Conservation (phyloP, 768 basidiomycete genomes). For the Rhodosporidiobolus sp. region DNA sequence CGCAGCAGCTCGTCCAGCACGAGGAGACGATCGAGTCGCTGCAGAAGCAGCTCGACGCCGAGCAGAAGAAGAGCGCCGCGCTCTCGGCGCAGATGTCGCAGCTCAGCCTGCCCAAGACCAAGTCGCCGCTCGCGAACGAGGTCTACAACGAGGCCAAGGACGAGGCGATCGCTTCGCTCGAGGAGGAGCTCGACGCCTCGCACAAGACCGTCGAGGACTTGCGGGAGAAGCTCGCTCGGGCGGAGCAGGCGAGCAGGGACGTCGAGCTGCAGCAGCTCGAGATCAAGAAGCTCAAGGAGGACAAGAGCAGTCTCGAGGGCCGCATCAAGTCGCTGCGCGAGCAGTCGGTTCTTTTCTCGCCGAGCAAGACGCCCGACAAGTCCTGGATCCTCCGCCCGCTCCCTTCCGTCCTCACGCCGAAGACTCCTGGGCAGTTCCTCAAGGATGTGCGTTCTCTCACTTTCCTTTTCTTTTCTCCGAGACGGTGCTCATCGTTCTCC, state of each 20-base stretch:
- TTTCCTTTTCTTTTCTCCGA: not conserved
- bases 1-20: conserved; percentile 32
- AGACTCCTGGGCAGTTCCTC: conserved; percentile 40
- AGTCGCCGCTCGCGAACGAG: conserved; percentile 33
- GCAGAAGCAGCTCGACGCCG: conserved; percentile 17
- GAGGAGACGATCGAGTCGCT: conserved; percentile 23
- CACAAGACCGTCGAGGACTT: conserved; percentile 71
- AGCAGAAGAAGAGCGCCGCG: conserved; percentile 23
- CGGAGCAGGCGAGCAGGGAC: conserved; percentile 59
- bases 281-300: conserved; percentile 70
- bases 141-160: conserved; percentile 25
- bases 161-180: conserved; percentile 51
- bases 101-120: conserved; percentile 35
- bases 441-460: conserved; percentile 32
- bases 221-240: conserved; percentile 64
- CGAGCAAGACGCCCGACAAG: conserved; percentile 36
- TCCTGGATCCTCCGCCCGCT: conserved; percentile 38
- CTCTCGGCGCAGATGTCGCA: conserved; percentile 33
- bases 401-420: conserved; percentile 39
- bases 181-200: conserved; percentile 72
- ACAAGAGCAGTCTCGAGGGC: conserved; percentile 72
- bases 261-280: conserved; percentile 63
- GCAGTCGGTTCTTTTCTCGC: conserved; percentile 37
- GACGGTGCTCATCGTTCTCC: conserved; percentile 60
- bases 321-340: conserved; percentile 54